Evolutionary conservation across 805 yeast genomes (phyloP).

Genomic region (Yarrowia sp.): DNA sequence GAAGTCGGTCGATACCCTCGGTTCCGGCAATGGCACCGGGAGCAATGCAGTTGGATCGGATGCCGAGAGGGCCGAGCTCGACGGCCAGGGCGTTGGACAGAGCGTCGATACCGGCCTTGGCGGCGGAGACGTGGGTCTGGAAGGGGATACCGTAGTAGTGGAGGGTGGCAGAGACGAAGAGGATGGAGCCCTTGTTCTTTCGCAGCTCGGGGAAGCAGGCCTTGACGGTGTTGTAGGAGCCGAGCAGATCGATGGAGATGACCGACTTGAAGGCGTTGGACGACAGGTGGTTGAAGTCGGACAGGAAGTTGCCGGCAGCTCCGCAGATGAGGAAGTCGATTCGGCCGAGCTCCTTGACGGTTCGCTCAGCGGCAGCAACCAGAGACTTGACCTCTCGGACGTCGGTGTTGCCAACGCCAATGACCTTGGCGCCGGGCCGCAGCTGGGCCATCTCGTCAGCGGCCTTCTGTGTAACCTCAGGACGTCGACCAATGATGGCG

Average conservation of each 20-base stretch:
- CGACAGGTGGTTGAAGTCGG: slow-evolving; percentile 74
- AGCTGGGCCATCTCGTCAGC: slow-evolving; percentile 63
- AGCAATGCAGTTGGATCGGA: slow-evolving; percentile 79
- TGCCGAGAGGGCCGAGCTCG: slow-evolving; percentile 87
- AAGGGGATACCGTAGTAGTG: slow-evolving; percentile 87
- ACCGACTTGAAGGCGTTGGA: slow-evolving; percentile 88
- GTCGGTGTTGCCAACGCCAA: slow-evolving; percentile 72
- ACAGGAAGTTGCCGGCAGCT: slow-evolving; percentile 91
- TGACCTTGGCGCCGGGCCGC: slow-evolving; percentile 60
- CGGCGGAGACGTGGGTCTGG: slow-evolving; percentile 90
- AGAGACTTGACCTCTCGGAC: slow-evolving; percentile 69
- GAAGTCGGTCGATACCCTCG: slow-evolving; percentile 75
- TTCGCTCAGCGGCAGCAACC: slow-evolving; percentile 57
- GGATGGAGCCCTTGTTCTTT: slow-evolving; percentile 63
- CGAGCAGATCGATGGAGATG: slow-evolving; percentile 79
- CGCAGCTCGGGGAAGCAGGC: slow-evolving; percentile 68
- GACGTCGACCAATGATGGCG: slow-evolving; percentile 77
- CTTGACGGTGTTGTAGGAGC: slow-evolving; percentile 86
- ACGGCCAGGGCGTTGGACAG: slow-evolving; percentile 79
- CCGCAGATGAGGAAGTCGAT: slow-evolving; percentile 90
- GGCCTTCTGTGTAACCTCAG: slow-evolving; percentile 59
- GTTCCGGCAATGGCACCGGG: slow-evolving; percentile 90
- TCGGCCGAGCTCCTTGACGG: slow-evolving; percentile 68
- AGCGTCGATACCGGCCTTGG: slow-evolving; percentile 94
- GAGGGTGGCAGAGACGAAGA: slow-evolving; percentile 84